Percentiles rank a stretch among this genome's conserved stretches.
These are phyloP conservation scores for Plantago major DNA, from an alignment of 257 asterid species.

Conservation along the genomic window DNA sequence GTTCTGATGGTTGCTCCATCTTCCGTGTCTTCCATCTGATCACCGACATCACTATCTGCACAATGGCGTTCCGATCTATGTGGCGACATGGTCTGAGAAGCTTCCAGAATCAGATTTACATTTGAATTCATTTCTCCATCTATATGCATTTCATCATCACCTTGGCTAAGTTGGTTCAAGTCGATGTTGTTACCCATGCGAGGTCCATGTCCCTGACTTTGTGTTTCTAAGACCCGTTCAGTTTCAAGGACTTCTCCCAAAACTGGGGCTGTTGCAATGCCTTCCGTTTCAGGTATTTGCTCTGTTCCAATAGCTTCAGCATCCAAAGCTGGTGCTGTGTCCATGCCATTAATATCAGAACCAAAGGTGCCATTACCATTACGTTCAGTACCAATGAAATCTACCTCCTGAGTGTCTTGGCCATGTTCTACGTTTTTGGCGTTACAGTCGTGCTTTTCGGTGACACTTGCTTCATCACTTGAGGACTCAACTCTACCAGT, in stretches of 20 bases:
- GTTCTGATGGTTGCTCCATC: conserved; percentile 62
- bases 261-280: conserved; percentile 33
- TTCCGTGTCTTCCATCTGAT: conserved; percentile 57
- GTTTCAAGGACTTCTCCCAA: conserved; percentile 41
- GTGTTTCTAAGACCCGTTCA: conserved; percentile 60
- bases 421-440: conserved; percentile 48
- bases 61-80: conserved; percentile 26
- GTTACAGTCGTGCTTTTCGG: conserved; percentile 75
- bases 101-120: conserved; percentile 28
- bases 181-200: conserved; percentile 28
- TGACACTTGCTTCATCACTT: conserved; percentile 67
- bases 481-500: conserved; percentile 40
- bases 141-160: conserved; percentile 44
- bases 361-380: conserved; percentile 62
- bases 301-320: conserved; percentile 54
- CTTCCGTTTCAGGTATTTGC: conserved; percentile 53
- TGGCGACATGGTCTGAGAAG: not conserved
- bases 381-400: conserved; percentile 38
- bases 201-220: conserved; percentile 48
- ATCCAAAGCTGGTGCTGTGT: conserved; percentile 36
- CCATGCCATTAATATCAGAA: conserved; percentile 69
- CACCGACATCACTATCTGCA: conserved; percentile 23
- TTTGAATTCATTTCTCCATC: conserved; percentile 31
- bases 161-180: conserved; percentile 38
- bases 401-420: conserved; percentile 83